Conservation (phyloP, 2,329 filamentous ascomycete species). For the Colletotrichum sublineola region DNA sequence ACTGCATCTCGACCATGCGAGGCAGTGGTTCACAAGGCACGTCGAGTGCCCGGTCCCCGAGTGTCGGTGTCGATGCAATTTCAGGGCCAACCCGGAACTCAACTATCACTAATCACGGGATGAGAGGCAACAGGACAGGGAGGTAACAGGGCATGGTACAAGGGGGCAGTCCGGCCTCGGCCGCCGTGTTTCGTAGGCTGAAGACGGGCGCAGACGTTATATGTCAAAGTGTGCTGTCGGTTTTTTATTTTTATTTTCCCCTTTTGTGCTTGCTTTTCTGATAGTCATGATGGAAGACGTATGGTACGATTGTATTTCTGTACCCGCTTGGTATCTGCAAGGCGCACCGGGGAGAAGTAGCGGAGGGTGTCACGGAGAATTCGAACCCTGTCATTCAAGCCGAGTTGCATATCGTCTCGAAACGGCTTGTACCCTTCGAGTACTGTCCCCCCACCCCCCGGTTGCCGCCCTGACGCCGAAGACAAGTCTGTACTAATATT, state of each 20-base stretch:
- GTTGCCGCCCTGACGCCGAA: background rate
- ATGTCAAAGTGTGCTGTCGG: slow-evolving; percentile 7
- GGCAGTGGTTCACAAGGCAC: slow-evolving; percentile 75
- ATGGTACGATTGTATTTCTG: slow-evolving; percentile 35
- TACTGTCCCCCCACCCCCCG: background rate
- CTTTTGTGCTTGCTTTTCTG: slow-evolving; percentile 3
- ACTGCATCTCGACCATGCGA: slow-evolving; percentile 75
- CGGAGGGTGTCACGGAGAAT: slow-evolving; percentile 37
- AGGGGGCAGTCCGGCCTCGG: background rate
- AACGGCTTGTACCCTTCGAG: background rate
- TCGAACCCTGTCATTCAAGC: slow-evolving; percentile 26
- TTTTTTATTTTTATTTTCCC: background rate
- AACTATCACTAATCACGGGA: slow-evolving; percentile 58
- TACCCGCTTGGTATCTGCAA: background rate
- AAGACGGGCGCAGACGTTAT: slow-evolving; percentile 4
- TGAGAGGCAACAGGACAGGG: background rate
- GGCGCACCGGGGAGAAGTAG: background rate
- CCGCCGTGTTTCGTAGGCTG: background rate
- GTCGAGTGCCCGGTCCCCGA: slow-evolving; percentile 77
- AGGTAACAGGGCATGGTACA: slow-evolving; percentile 6
- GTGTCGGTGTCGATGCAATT: slow-evolving; percentile 75
- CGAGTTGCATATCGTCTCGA: background rate
- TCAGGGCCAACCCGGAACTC: slow-evolving; percentile 70
- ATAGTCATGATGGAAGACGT: slow-evolving; percentile 29
- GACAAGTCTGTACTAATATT: background rate